Percentiles rank a stretch among this genome's conserved stretches.
Conservation (phyloP, 192 early-diverging fungal species). For the Coemansia sp. region DNA sequence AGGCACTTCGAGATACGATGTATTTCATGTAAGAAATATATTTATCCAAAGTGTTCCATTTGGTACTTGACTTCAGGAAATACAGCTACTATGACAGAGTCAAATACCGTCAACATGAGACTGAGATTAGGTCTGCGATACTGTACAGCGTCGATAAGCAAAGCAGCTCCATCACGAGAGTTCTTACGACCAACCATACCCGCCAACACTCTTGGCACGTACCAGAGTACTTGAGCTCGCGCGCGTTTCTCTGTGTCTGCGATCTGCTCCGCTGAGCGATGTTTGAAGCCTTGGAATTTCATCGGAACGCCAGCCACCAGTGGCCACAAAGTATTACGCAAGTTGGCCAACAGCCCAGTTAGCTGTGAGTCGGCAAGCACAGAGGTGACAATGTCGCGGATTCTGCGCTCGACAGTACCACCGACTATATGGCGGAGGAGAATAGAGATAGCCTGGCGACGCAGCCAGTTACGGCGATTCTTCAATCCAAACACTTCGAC, state of each 20-base stretch:
- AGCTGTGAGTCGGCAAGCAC: slow-evolving; percentile 29
- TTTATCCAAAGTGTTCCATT: neutral
- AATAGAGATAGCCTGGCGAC: slow-evolving; percentile 83
- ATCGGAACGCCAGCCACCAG: neutral
- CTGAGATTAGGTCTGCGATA: slow-evolving; percentile 76
- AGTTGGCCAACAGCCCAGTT: slow-evolving; percentile 16
- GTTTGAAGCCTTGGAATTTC: slow-evolving; percentile 11
- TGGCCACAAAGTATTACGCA: slow-evolving; percentile 52
- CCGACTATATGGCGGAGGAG: slow-evolving; percentile 87
- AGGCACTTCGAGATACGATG: slow-evolving; percentile 27
- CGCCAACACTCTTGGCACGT: slow-evolving; percentile 71
- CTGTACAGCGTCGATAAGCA: slow-evolving; percentile 75
- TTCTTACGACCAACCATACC: slow-evolving; percentile 85
- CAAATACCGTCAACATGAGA: slow-evolving; percentile 74
- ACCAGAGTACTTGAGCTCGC: slow-evolving; percentile 59
- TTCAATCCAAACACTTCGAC: slow-evolving; percentile 94
- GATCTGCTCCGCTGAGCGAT: slow-evolving; percentile 18
- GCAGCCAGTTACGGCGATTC: slow-evolving; percentile 84
- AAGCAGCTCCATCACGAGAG: slow-evolving; percentile 70
- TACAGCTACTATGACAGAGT: slow-evolving; percentile 68
- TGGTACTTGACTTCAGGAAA: slow-evolving; percentile 70
- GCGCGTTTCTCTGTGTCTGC: slow-evolving; percentile 48
- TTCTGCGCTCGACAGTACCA: slow-evolving; percentile 80
- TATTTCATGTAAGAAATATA: slow-evolving; percentile 30
- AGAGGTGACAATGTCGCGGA: slow-evolving; percentile 17